Percentiles rank a stretch among this genome's conserved stretches.
Conservation (phyloP, 805 yeast genomes). For the Starmerella bacillaris region DNA sequence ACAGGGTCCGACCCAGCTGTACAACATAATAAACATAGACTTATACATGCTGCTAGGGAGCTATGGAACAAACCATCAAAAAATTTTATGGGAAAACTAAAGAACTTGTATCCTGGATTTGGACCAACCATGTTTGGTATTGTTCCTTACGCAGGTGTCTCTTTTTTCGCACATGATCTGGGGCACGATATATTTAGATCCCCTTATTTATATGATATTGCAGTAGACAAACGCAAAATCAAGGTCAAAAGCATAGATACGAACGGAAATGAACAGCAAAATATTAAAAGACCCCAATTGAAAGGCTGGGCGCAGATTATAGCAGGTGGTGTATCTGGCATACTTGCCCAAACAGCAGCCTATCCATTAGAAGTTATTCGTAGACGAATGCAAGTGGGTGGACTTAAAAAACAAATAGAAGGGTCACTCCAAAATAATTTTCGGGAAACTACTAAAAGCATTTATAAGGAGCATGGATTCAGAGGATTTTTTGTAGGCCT, state of each 20-base stretch:
- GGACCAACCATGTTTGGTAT: slow-evolving; percentile 86
- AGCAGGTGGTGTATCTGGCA: slow-evolving; percentile 94
- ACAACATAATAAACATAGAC: slow-evolving; percentile 17
- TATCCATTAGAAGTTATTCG: slow-evolving; percentile 92
- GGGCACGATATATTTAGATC: slow-evolving; percentile 73
- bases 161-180: slow-evolving; percentile 83
- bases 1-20: slow-evolving; percentile 28
- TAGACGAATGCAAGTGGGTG: slow-evolving; percentile 91
- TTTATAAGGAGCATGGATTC: slow-evolving; percentile 58
- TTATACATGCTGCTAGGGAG: slow-evolving; percentile 17
- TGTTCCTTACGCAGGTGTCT: slow-evolving; percentile 96
- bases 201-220: slow-evolving; percentile 32
- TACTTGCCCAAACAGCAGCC: slow-evolving; percentile 88
- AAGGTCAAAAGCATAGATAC: slow-evolving; percentile 7
- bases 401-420: slow-evolving; percentile 36
- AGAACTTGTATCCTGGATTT: slow-evolving; percentile 83
- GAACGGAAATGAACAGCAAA: neutral
- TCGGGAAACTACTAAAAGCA: slow-evolving; percentile 28
- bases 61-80: slow-evolving; percentile 17
- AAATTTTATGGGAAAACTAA: slow-evolving; percentile 1
- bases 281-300: slow-evolving; percentile 38
- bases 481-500: slow-evolving; percentile 87
- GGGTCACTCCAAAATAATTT: slow-evolving; percentile 15
- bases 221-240: slow-evolving; percentile 17
- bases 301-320: slow-evolving; percentile 78